Conservation (phyloP, 202 grass and related monocot species). For the Cymbopogon flexuosus region DNA sequence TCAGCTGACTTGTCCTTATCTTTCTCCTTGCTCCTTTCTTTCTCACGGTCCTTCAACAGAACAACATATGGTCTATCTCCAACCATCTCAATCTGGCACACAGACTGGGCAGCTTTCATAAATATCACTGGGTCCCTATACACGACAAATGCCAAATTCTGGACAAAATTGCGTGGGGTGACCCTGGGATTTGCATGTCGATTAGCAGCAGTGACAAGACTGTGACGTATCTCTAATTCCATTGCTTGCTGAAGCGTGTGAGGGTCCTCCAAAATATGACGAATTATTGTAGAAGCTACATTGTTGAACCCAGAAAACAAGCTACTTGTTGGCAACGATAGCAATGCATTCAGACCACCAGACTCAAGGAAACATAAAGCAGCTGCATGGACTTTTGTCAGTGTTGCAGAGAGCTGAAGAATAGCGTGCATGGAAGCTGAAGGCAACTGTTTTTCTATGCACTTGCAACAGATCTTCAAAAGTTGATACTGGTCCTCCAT, state of each 20-base stretch:
- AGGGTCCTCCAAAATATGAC: conserved; percentile 96
- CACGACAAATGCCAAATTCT: conserved; percentile 90
- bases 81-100: conserved; percentile 95
- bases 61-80: conserved; percentile 89
- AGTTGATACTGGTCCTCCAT: conserved; percentile 75
- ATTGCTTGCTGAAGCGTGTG: conserved; percentile 99
- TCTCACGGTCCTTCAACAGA: conserved; percentile 85
- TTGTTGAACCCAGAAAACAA: conserved; percentile 97
- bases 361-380: conserved; percentile 78
- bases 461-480: conserved; percentile 84
- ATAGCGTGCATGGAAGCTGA: conserved; percentile 91
- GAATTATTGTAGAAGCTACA: conserved; percentile 83
- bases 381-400: conserved; percentile 75
- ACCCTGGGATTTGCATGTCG: conserved; percentile 80
- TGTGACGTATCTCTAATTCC: conserved; percentile 98
- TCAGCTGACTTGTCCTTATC: conserved; percentile 72
- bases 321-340: conserved; percentile 69
- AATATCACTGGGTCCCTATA: conserved; percentile 82
- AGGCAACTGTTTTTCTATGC: conserved; percentile 69
- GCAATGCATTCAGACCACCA: conserved; percentile 69
- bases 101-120: conserved; percentile 87
- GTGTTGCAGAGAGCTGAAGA: conserved; percentile 81
- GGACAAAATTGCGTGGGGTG: conserved; percentile 79
- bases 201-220: conserved; percentile 72
- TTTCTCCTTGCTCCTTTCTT: conserved; percentile 81